Evolutionary conservation across 495 filamentous ascomycete genomes (phyloP).

Genomic region (Sordaria brevicollis): DNA sequence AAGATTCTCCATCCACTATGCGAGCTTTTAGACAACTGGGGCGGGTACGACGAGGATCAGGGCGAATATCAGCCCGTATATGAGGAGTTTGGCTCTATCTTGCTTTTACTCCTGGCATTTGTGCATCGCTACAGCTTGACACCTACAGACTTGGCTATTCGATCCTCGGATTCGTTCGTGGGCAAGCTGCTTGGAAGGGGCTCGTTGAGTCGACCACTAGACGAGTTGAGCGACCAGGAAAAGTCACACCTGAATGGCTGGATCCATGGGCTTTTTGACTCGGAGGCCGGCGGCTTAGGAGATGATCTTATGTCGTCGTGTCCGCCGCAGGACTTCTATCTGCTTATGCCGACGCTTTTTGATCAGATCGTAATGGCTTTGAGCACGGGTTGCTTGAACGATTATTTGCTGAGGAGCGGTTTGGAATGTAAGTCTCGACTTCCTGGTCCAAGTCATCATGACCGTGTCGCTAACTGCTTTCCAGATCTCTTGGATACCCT

Average conservation of each 20-base stretch:
- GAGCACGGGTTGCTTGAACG: conserved; percentile 54
- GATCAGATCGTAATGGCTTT: conserved; percentile 73
- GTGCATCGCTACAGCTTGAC: conserved; percentile 74
- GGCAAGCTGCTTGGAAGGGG: conserved; percentile 62
- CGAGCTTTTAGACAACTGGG: conserved; percentile 76
- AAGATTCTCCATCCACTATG: conserved; percentile 76
- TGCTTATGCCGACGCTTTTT: conserved; percentile 83
- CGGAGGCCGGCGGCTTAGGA: conserved; percentile 56
- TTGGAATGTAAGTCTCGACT: conserved; percentile 60
- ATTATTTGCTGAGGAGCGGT: conserved; percentile 76
- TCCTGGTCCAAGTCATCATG: background rate
- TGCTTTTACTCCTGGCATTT: conserved; percentile 73
- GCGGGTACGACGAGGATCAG: conserved; percentile 80
- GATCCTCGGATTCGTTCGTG: conserved; percentile 58
- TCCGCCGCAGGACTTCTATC: conserved; percentile 87
- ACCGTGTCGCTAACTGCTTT: background rate
- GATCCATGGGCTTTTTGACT: conserved; percentile 81
- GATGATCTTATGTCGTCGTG: conserved; percentile 90
- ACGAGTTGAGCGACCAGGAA: conserved; percentile 61
- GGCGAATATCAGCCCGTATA: conserved; percentile 93
- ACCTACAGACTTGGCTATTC: conserved; percentile 54
- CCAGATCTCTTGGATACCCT: conserved; percentile 80
- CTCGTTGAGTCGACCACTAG: conserved; percentile 48
- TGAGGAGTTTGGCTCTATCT: conserved; percentile 86
- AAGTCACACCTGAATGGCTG: conserved; percentile 69